Evolutionary conservation across 2,329 filamentous ascomycete species (phyloP).

Genomic region (Alternaria sp.): DNA sequence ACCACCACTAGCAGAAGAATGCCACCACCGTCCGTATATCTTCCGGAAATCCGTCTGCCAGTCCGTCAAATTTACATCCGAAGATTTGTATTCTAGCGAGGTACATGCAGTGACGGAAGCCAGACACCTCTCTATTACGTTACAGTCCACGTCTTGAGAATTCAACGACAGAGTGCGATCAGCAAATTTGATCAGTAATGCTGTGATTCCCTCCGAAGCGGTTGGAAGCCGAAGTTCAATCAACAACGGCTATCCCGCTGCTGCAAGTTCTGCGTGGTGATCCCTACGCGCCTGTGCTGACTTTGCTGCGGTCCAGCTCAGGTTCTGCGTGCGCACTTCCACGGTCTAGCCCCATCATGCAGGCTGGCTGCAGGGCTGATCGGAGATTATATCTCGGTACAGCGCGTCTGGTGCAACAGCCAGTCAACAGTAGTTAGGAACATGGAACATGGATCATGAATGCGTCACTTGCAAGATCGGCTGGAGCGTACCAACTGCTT

Average conservation of each 20-base stretch:
- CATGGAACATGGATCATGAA: neutral
- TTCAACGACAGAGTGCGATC: neutral
- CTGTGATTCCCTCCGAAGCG: neutral
- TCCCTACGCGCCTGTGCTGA: no score
- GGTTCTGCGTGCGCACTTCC: neutral
- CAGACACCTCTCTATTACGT: neutral
- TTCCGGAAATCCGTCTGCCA: neutral
- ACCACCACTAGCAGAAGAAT: neutral
- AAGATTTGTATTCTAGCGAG: neutral
- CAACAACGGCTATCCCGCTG: neutral
- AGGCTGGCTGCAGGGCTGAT: neutral
- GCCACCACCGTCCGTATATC: neutral
- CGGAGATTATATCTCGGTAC: no score
- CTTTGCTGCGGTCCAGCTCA: neutral
- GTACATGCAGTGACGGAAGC: neutral
- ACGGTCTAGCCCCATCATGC: neutral
- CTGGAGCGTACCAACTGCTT: neutral
- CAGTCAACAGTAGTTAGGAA: neutral
- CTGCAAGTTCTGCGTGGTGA: neutral
- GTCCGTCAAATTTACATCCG: neutral
- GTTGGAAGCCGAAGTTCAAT: no score
- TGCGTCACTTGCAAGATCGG: no score
- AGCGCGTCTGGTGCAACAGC: neutral
- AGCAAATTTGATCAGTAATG: neutral
- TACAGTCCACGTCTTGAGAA: neutral